Conservation (phyloP, 2,329 filamentous ascomycete species). For the Pyricularia grisea region DNA sequence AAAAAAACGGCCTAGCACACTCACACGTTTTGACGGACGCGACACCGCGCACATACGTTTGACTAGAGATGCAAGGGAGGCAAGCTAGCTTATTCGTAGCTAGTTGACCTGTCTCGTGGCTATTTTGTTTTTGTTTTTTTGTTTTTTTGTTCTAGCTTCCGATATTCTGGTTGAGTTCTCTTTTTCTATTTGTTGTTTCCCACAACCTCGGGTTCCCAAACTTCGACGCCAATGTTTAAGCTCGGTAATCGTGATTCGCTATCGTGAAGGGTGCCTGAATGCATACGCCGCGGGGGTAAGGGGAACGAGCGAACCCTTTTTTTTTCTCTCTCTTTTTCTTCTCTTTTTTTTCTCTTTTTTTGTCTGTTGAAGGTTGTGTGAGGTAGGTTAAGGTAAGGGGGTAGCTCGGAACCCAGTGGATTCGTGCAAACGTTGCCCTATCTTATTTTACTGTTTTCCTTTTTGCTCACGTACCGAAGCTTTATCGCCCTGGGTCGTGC, state of each 20-base stretch:
- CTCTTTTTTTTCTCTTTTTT: too few species aligned
- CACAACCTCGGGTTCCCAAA: not conserved
- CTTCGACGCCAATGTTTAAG: not conserved
- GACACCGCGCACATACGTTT: not conserved
- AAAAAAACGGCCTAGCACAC: not conserved
- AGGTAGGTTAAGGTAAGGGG: not conserved
- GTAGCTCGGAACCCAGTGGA: not conserved
- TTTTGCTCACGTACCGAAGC: not conserved
- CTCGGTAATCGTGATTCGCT: not conserved
- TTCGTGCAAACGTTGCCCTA: not conserved
- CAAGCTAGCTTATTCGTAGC: not conserved
- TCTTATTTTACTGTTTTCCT: not conserved
- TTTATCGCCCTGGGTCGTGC: not conserved
- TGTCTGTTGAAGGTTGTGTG: too few species aligned
- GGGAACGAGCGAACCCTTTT: not conserved
- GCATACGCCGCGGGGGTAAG: not conserved
- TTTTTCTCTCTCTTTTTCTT: too few species aligned
- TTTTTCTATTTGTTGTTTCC: not conserved
- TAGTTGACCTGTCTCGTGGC: not conserved
- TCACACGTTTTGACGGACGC: not conserved
- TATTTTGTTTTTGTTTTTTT: not conserved
- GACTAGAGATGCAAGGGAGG: not conserved
- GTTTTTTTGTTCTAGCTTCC: not conserved
- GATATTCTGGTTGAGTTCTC: not conserved
- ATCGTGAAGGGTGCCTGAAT: not conserved